Percentiles rank a stretch among this genome's conserved stretches.
Evolutionary conservation across 306 rosid species (phyloP).

Genomic region (Clitoria ternatea): DNA sequence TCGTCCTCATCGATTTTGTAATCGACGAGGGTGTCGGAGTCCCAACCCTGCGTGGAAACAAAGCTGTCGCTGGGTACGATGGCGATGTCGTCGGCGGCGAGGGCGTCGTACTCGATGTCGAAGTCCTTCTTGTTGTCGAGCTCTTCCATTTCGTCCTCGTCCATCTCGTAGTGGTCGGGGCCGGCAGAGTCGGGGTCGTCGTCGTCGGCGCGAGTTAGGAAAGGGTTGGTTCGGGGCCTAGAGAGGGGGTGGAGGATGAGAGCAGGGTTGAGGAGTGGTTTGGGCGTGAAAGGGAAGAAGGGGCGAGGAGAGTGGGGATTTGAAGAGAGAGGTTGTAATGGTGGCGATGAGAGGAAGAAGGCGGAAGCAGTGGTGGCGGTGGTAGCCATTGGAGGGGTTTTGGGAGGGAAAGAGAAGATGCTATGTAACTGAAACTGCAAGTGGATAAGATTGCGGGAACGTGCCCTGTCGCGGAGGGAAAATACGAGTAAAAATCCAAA

Average conservation of each 20-base stretch:
- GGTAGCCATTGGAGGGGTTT: neutral
- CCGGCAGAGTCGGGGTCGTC: constrained; percentile 57
- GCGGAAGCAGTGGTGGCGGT: neutral
- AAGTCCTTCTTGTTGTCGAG: constrained; percentile 90
- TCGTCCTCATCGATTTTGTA: constrained; percentile 85
- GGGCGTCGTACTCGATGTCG: constrained; percentile 80
- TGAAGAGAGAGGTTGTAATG: constrained; percentile 3
- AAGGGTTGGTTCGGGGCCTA: constrained; percentile 31
- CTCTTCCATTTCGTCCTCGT: constrained; percentile 80
- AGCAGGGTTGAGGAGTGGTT: constrained; percentile 21
- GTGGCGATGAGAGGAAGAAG: constrained; percentile 34
- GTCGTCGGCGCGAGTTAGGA: constrained; percentile 60
- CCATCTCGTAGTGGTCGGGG: constrained; percentile 82
- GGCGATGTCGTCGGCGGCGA: constrained; percentile 42
- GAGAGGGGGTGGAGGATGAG: neutral
- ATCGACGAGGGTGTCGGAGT: constrained; percentile 72
- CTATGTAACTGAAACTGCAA: neutral
- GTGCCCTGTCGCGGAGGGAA: no score
- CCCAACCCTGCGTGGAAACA: constrained; percentile 77
- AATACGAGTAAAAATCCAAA: no score
- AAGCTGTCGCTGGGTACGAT: constrained; percentile 63
- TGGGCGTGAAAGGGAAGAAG: constrained; percentile 19
- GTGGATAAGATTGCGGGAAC: neutral
- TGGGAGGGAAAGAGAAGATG: neutral
- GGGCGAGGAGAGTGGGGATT: constrained; percentile 19